A percentile compares a stretch with the other conserved stretches of the same genome.
These are phyloP conservation scores for Cladosporium velox DNA, from an alignment of 2,329 filamentous ascomycete genomes.

Conservation along the genomic window DNA sequence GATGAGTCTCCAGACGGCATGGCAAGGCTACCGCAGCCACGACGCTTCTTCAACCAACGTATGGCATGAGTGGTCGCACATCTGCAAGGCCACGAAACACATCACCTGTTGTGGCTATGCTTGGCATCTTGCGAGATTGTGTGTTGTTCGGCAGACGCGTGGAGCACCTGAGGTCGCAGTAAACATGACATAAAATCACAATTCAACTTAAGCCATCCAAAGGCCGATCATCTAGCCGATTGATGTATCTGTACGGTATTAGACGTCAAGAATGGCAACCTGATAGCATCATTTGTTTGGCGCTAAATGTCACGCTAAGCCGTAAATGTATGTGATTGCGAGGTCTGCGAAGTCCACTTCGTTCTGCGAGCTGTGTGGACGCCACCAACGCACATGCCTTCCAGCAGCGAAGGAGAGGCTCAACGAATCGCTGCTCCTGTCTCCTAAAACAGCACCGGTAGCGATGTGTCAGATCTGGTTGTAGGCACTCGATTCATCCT, in stretches of 20 bases:
- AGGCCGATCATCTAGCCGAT: background rate
- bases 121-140: background rate
- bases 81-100: background rate
- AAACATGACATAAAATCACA: background rate
- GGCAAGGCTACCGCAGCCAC: background rate
- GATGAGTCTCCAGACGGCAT: background rate
- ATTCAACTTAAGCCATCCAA: background rate
- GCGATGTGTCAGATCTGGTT: background rate
- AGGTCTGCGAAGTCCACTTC: background rate
- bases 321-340: background rate
- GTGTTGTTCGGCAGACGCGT: background rate
- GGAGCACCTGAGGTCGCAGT: background rate
- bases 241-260: background rate
- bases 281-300: background rate
- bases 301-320: constrained; percentile 1
- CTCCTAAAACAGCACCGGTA: background rate
- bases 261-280: background rate
- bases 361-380: background rate
- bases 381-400: background rate
- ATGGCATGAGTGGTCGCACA: background rate
- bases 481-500: background rate
- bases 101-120: constrained; percentile 7
- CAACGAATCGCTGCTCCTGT: background rate
- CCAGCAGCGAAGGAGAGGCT: background rate
- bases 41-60: background rate